Evolutionary conservation across 2,329 filamentous ascomycete species (phyloP).

Genomic region (Arthrobotrys sinensis): DNA sequence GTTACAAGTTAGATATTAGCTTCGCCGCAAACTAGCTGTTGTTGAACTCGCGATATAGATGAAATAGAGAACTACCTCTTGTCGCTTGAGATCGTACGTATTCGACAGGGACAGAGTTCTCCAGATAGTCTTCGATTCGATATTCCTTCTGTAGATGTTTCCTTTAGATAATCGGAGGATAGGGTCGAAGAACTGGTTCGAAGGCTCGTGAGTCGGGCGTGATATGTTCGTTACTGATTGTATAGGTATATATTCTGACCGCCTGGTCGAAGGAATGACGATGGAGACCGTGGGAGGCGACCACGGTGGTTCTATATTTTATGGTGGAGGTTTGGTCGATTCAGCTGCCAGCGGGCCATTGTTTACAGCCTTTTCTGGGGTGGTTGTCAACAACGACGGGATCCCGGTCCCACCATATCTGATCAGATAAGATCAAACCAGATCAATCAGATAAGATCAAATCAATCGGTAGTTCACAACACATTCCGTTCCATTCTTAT

Average conservation of each 20-base stretch:
- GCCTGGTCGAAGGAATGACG: background rate
- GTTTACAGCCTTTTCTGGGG: slow-evolving; percentile 24
- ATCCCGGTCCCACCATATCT: background rate
- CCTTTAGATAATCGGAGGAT: too few species aligned
- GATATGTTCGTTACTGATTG: background rate
- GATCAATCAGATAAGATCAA: slow-evolving; percentile 40
- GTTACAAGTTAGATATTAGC: too few species aligned
- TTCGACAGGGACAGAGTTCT: too few species aligned
- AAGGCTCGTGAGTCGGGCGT: background rate
- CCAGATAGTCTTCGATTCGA: too few species aligned
- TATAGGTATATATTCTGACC: background rate
- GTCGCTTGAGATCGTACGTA: too few species aligned
- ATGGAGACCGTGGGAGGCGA: background rate
- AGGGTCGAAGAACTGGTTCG: background rate
- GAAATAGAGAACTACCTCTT: too few species aligned
- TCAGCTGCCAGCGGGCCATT: slow-evolving; percentile 11
- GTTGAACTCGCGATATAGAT: too few species aligned
- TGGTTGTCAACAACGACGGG: slow-evolving; percentile 48
- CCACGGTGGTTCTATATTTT: slow-evolving; percentile 8
- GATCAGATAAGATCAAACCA: background rate
- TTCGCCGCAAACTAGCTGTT: too few species aligned
- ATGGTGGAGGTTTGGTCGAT: slow-evolving; percentile 20
- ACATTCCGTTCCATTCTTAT: slow-evolving; percentile 9
- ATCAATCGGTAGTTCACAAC: slow-evolving; percentile 21
- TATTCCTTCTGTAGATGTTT: background rate